Evolutionary conservation across 2,329 filamentous ascomycete species (phyloP).

Genomic region (Paecilomyces formosus): DNA sequence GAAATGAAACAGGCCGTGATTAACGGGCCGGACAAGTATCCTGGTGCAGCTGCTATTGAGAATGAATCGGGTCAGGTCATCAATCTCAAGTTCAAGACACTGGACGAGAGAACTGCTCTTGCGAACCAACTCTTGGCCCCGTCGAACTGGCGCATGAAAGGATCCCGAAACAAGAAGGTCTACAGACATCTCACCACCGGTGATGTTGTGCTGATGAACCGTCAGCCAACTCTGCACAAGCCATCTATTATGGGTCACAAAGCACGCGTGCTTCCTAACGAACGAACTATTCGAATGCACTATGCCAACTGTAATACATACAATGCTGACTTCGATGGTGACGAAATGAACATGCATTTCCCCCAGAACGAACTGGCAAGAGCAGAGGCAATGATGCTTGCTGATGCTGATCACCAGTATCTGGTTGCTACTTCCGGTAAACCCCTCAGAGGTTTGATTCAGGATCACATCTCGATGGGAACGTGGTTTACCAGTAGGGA

Average conservation of each 20-base stretch:
- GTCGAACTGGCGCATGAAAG: conserved; percentile 64
- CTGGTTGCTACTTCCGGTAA: conserved; percentile 89
- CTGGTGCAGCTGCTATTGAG: conserved; percentile 87
- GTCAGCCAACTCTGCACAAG: conserved; percentile 95
- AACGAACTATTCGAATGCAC: conserved; percentile 98
- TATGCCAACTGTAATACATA: conserved; percentile 99
- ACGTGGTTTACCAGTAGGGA: conserved; percentile 87
- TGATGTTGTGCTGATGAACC: conserved; percentile 97
- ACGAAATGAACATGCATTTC: conserved; percentile 99
- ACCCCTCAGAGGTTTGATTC: conserved; percentile 88
- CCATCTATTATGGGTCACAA: conserved; percentile 98
- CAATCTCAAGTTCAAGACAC: conserved; percentile 76
- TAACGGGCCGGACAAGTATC: conserved; percentile 90
- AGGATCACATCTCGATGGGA: conserved; percentile 95
- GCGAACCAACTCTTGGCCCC: conserved; percentile 90
- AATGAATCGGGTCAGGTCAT: conserved; percentile 91
- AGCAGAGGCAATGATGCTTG: conserved; percentile 85
- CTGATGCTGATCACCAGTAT: conserved; percentile 96
- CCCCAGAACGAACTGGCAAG: conserved; percentile 93
- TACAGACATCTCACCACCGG: conserved; percentile 93
- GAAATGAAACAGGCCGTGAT: conserved; percentile 94
- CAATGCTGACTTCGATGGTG: conserved; percentile 98
- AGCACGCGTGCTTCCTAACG: conserved; percentile 81
- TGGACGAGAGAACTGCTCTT: conserved; percentile 78
- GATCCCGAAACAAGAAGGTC: conserved; percentile 87